A percentile compares a stretch with the other conserved stretches of the same genome.
These are phyloP conservation scores for Leishmania aethiopica DNA, from an alignment of 208 protist species.

Conservation along the genomic window DNA sequence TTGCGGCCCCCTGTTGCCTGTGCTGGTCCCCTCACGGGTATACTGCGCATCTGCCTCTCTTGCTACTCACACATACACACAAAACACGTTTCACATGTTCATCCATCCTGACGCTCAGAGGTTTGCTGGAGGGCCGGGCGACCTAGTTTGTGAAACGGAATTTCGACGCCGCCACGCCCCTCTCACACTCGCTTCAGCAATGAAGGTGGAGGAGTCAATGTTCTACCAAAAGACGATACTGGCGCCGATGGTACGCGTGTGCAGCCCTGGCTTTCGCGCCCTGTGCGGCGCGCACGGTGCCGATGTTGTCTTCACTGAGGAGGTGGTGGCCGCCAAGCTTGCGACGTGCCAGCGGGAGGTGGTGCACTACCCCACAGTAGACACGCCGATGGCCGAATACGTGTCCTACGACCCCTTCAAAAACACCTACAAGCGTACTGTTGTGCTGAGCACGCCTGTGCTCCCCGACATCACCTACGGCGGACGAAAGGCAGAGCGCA, in stretches of 20 bases:
- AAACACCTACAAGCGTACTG: conserved; percentile 63
- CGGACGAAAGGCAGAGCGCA: neutral
- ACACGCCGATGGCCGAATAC: conserved; percentile 78
- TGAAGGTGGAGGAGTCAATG: conserved; percentile 9
- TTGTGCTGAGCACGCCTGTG: conserved; percentile 46
- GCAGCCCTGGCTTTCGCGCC: conserved; percentile 92
- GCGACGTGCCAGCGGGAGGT: conserved; percentile 59
- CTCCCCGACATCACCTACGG: neutral
- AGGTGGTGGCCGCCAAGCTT: conserved; percentile 96
- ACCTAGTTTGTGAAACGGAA: neutral
- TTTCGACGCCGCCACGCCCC: neutral
- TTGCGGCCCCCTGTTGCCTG: neutral
- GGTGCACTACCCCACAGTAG: conserved; percentile 48
- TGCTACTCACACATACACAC: neutral
- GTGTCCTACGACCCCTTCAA: conserved; percentile 85
- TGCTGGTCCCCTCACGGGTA: neutral
- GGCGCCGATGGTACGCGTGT: conserved; percentile 96
- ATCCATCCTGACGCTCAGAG: neutral
- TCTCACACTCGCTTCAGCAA: neutral
- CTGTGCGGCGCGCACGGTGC: conserved; percentile 92
- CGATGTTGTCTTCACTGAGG: conserved; percentile 97
- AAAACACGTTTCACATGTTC: neutral
- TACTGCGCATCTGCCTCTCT: neutral
- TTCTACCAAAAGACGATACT: conserved; percentile 86
- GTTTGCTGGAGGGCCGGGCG: neutral